Base-by-base conservation (phyloP, 2,329 filamentous ascomycete species). In the Hymenoscyphus scutula region DNA sequence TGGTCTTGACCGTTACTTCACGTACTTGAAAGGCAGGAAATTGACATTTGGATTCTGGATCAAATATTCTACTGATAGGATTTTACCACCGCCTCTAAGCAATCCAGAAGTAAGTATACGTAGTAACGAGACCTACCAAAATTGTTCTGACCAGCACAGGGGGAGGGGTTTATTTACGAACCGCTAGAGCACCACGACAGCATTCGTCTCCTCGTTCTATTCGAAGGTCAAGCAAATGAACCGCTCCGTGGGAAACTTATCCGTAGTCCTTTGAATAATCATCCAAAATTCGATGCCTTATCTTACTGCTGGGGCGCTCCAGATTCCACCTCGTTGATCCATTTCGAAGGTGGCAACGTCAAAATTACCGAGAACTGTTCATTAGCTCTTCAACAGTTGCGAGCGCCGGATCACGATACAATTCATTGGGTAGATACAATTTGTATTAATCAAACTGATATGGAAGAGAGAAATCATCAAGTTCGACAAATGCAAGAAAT, bases 371-470 rank as follows among this genome's bases (percentile, higher is more conserved):
- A 13, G 13, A 56, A 38, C n/a, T n/a, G 27, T 37, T 17, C 15
- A 8, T 34, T 13, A n/a, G 54, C 54, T 5, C 54, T 56, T 19
- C 27, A 37, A 23, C 29, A 34, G 15, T 32, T 56, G 6, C 5
- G 54, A 7, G 13, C 19, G 3, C 6, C 19, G 2, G 13, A 37
- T 1, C 11, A 56, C 11, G 5, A 29, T 32, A 29, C 27, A 3
- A 56, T 37, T 56, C 27, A n/a, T 23, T 56, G 54, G 54, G 29
- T 56, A 34, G 54, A 56, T 56, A 2, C 29, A 19, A 34, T 56
- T 32, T 56, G 54, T 25, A 56, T 56, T 15, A 38, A 56, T 13
- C 54, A 56, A 25, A 5, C 1, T 19, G 27, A n/a, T 23, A 5
- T 38, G 2, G 25, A 6, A 8, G 54, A 56, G 8, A n/a, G 5